Evolutionary conservation across 352 stramenopile genomes (phyloP), one percentile per base, ranked within the genome.

Genomic region (Aphanomyces invadans): DNA sequence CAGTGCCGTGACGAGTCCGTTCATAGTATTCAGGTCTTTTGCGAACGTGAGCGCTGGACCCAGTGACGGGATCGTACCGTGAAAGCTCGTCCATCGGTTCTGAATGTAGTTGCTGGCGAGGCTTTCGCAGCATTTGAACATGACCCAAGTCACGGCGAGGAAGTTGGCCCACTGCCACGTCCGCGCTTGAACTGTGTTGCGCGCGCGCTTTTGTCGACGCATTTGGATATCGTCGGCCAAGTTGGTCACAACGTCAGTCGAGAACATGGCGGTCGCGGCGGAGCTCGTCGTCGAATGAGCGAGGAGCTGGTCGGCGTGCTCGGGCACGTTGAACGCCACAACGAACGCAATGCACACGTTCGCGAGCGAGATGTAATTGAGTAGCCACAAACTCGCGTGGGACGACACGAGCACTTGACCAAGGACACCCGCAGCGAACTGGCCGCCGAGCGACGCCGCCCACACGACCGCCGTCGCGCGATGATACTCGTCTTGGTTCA

Each of bases 81-180:
- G 17, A 42, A 67, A 67, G 11, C 9, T 51, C 21, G 60, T 57
- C 60, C 60, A 67, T 36, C 44, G 60, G 49, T 67, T 67, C 44
- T 67, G 60, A 45, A 67, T 67, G 46, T 67, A 67, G 46, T 67
- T 67, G 21, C 17, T 9, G 1, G 28, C 12, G 17, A 67, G 32
- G 26, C 42, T 67, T 17, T 59, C 39, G 49, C 60, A 36, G 32
- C 60, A 67, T 21, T 44, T 60, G 29, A 67, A 31, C 29, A 33
- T 26, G 29, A 60, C 44, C 60, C 60, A 67, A 2, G 19, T 67
- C 2, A 57, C 28, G 19, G 38, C 60, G 19, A 67, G 60, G 32
- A 67, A 33, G 32, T 67, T 67, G 32, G 60, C 57, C 60, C 60
- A 67, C 12, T 57, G 60, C 60, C 60, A 67, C 2, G 48, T 46